Base-by-base conservation (phyloP, 768 basidiomycete genomes). In the Coprinopsis marcescibilis region DNA sequence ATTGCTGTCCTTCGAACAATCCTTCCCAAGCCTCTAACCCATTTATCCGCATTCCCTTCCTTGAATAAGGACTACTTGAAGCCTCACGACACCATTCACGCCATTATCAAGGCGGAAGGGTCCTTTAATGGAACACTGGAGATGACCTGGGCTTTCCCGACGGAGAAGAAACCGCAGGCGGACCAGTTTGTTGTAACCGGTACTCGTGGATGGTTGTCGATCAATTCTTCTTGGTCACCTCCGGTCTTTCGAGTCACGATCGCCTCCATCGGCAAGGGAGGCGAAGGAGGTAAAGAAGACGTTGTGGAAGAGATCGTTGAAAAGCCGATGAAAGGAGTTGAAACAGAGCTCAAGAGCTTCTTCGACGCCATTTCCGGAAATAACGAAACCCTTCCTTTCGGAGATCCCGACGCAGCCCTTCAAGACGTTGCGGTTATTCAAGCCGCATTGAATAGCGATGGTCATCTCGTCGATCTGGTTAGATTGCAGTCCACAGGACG, bases 401-500 rank as follows among this genome's bases (percentile, higher is more conserved):
- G 85, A 12, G 73, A 77, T 52, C 83, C 85, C 21, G 60, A 70
- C 27, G 77, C 67, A 14, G 80, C 88, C 24, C 62, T 94, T 51
- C 66, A 67, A 51, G 90, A 93, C 59, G 80, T 93, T 23, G 86
- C 84, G 21, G 69, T 90, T 55, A 83, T 94, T 49, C 73, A 94
- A 66, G 89, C 85, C 21, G 78, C 77, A 23, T 65, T 92, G 67
- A 81, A 75, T 29, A 84, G 83, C 54, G 64, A 75, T 15, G 87
- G 87, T 4, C 56, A 67, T 48, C 59, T 75, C 29, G 71, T 90
- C 2, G 77, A 85, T 61, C 64, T 91, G 39, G 57, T 59, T 43
- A 69, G 67, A 48, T 54, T 75, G 26, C 24, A 44, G 17, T 32
- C 47, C 7, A 41, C 47, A 8, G 41, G 41, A 15, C 21, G 21